Conservation (phyloP, 495 filamentous ascomycete species). For the Chaetomium cochliodes region DNA sequence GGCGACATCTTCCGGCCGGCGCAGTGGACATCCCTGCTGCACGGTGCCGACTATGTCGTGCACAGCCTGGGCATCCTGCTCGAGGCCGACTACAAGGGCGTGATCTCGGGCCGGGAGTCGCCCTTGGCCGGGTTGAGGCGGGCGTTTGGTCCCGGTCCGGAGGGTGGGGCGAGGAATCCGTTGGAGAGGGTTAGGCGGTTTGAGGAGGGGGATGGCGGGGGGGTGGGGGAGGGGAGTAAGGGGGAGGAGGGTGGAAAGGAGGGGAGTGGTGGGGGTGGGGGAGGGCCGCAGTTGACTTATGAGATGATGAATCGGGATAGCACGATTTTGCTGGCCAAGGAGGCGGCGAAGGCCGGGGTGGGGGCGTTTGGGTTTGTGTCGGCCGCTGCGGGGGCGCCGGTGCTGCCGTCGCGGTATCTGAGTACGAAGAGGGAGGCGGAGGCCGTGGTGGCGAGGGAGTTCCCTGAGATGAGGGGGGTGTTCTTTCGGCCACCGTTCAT, state of each 20-base stretch:
- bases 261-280: constrained; percentile 37
- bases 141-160: constrained; percentile 57
- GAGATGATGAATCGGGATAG: constrained; percentile 95
- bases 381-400: constrained; percentile 77
- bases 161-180: constrained; percentile 66
- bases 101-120: constrained; percentile 76
- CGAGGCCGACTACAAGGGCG: constrained; percentile 96
- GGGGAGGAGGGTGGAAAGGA: too few relatives aligned
- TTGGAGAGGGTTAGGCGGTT: constrained; percentile 49
- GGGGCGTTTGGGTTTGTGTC: constrained; percentile 81
- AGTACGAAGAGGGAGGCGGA: constrained; percentile 91
- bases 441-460: constrained; percentile 64
- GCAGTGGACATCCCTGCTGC: constrained; percentile 70
- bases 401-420: constrained; percentile 83
- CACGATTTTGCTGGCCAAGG: constrained; percentile 80
- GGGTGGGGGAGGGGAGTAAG: not conserved
- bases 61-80: constrained; percentile 95
- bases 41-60: constrained; percentile 76
- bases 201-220: constrained; percentile 21
- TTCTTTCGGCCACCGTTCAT: constrained; percentile 86
- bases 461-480: constrained; percentile 71
- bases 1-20: constrained; percentile 81
- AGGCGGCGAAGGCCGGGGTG: constrained; percentile 63
- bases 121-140: constrained; percentile 69
- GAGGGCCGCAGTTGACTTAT: constrained; percentile 82